Evolutionary conservation across 2,329 filamentous ascomycete species (phyloP).

Genomic region (Nannizziopsis barbatae): DNA sequence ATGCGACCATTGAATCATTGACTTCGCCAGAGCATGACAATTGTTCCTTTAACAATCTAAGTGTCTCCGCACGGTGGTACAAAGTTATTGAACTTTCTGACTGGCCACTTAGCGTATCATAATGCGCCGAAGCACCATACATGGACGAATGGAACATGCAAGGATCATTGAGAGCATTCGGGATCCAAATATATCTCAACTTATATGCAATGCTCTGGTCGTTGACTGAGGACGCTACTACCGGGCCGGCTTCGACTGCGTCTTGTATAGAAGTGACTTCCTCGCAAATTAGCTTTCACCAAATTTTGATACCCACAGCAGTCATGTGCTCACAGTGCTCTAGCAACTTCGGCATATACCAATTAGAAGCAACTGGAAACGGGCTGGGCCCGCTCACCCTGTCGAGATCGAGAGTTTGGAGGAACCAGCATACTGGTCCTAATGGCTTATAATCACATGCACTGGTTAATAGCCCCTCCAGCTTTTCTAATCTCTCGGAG

Average conservation of each 20-base stretch:
- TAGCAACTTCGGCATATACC: slow-evolving; percentile 11
- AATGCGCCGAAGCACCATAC: slow-evolving; percentile 10
- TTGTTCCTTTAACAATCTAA: slow-evolving; percentile 3
- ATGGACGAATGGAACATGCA: slow-evolving; percentile 12
- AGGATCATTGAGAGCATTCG: slow-evolving; percentile 1
- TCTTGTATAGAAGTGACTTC: slow-evolving; percentile 8
- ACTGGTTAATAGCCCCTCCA: neutral
- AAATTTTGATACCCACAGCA: neutral
- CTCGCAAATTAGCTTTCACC: neutral
- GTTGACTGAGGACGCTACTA: neutral
- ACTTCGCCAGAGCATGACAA: neutral
- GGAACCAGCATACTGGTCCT: neutral
- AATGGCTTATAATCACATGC: neutral
- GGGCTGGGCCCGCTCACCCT: slow-evolving; percentile 3
- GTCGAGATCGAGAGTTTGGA: neutral
- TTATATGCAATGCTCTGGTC: slow-evolving; percentile 5
- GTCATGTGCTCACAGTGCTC: slow-evolving; percentile 7
- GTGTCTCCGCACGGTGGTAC: slow-evolving; percentile 10
- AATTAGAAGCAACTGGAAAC: slow-evolving; percentile 6
- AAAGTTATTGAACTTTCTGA: slow-evolving; percentile 8
- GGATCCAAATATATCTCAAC: slow-evolving; percentile 9
- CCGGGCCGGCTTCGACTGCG: neutral
- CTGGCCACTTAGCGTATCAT: slow-evolving; percentile 6
- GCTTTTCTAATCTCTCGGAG: neutral
- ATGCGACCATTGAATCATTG: slow-evolving; percentile 7